A percentile compares a stretch with the other conserved stretches of the same genome.
Evolutionary conservation across 352 stramenopile genomes (phyloP).

Genomic region (Phytophthora agathidicida): DNA sequence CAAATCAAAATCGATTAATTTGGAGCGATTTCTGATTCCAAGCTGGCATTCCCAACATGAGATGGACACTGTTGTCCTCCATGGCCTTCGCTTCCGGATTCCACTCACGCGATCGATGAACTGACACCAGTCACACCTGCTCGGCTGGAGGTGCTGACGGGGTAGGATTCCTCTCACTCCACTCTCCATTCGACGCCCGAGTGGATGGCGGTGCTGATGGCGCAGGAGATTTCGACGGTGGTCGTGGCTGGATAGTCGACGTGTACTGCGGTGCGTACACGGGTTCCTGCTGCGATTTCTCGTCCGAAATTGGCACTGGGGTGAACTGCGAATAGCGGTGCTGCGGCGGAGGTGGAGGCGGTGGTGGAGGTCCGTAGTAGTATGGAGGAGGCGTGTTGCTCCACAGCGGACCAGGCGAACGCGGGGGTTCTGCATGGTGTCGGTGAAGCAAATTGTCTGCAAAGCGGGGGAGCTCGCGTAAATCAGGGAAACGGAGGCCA

Average conservation of each 20-base stretch:
- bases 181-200: background rate
- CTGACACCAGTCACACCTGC: background rate
- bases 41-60: too few species aligned
- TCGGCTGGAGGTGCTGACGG: conserved; percentile 4
- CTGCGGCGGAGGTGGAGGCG: background rate
- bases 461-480: background rate
- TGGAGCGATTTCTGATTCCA: conserved; percentile 20
- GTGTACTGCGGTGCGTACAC: too few species aligned
- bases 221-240: background rate
- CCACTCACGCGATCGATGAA: too few species aligned
- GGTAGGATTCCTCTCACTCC: background rate
- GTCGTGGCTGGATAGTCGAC: too few species aligned
- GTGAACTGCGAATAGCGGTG: conserved; percentile 2
- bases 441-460: conserved; percentile 2
- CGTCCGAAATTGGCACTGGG: too few species aligned
- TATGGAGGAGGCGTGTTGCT: conserved; percentile 1
- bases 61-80: background rate
- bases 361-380: conserved; percentile 5
- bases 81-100: too few species aligned
- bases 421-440: background rate
- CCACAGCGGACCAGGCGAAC: background rate
- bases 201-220: background rate
- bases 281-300: too few species aligned
- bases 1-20: conserved; percentile 34
- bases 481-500: conserved; percentile 1